Evolutionary conservation across 2,329 filamentous ascomycete genomes (phyloP).

Genomic region (Talaromyces sp.): DNA sequence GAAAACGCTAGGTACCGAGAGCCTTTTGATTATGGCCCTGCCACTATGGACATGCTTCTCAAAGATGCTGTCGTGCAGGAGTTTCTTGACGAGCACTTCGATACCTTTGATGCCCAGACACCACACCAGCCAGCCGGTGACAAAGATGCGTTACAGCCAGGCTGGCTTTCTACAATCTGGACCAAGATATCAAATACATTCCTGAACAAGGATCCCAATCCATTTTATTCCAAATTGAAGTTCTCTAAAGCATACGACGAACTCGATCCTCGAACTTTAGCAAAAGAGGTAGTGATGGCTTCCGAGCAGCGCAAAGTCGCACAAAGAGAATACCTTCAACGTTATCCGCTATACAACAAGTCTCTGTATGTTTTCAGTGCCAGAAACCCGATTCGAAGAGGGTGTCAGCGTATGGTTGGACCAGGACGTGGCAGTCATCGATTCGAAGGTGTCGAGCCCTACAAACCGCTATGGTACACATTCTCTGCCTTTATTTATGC

Average conservation of each 20-base stretch:
- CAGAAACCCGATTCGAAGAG: slow-evolving; percentile 68
- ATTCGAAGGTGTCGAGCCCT: slow-evolving; percentile 84
- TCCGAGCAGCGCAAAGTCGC: slow-evolving; percentile 78
- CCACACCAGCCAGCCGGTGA: not conserved
- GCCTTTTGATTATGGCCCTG: slow-evolving; percentile 85
- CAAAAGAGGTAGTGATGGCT: slow-evolving; percentile 81
- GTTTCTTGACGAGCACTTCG: slow-evolving; percentile 73
- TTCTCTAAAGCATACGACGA: slow-evolving; percentile 68
- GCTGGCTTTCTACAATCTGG: slow-evolving; percentile 60
- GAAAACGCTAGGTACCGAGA: slow-evolving; percentile 64
- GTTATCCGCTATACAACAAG: slow-evolving; percentile 87
- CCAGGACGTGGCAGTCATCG: slow-evolving; percentile 83
- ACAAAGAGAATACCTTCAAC: slow-evolving; percentile 83
- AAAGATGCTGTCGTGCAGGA: slow-evolving; percentile 94
- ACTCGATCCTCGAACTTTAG: slow-evolving; percentile 80
- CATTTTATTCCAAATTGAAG: slow-evolving; percentile 84
- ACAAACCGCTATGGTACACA: slow-evolving; percentile 83
- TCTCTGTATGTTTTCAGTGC: slow-evolving; percentile 84
- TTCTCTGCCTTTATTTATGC: slow-evolving; percentile 94
- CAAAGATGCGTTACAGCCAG: slow-evolving; percentile 47
- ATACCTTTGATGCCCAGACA: slow-evolving; percentile 5
- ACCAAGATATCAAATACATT: slow-evolving; percentile 54
- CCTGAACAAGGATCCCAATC: slow-evolving; percentile 74
- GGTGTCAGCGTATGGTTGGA: slow-evolving; percentile 87
- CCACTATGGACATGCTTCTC: slow-evolving; percentile 90